Evolutionary conservation across 1,284 basidiomycete species (phyloP).

Genomic region (Rhodotorula sp.): DNA sequence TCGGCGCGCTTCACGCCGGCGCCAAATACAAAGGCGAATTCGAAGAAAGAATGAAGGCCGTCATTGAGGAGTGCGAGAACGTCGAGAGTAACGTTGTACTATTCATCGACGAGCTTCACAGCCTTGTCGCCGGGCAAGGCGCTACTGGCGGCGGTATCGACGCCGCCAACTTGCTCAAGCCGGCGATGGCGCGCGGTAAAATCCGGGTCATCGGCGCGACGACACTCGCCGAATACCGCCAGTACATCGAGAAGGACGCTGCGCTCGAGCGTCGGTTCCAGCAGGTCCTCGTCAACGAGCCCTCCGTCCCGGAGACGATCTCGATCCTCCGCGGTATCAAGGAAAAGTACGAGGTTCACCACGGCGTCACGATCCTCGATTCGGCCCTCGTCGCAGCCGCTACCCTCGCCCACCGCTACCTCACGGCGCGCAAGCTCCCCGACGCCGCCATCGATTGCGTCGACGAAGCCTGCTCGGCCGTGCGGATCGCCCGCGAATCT

Average conservation of each 20-base stretch:
- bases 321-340: conserved; percentile 87
- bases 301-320: conserved; percentile 84
- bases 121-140: conserved; percentile 80
- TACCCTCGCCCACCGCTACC: conserved; percentile 88
- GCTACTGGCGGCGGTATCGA: conserved; percentile 52
- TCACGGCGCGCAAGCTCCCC: conserved; percentile 55
- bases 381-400: conserved; percentile 86
- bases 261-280: conserved; percentile 76
- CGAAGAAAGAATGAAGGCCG: conserved; percentile 92
- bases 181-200: conserved; percentile 71
- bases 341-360: conserved; percentile 71
- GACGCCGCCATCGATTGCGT: conserved; percentile 90
- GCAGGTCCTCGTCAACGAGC: conserved; percentile 83
- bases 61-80: conserved; percentile 90
- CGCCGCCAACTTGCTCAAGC: conserved; percentile 77
- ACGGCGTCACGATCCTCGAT: conserved; percentile 87
- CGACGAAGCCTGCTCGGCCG: conserved; percentile 86
- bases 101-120: conserved; percentile 89
- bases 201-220: conserved; percentile 88
- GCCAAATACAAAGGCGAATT: conserved; percentile 71
- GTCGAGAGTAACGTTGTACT: conserved; percentile 77
- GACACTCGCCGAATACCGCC: conserved; percentile 81
- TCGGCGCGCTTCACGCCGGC: conserved; percentile 89
- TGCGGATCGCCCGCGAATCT: conserved; percentile 90
- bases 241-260: conserved; percentile 79